These are phyloP conservation scores for Musa itinerans DNA, from an alignment of 176 grass and related monocot species.

Conservation along the genomic window DNA sequence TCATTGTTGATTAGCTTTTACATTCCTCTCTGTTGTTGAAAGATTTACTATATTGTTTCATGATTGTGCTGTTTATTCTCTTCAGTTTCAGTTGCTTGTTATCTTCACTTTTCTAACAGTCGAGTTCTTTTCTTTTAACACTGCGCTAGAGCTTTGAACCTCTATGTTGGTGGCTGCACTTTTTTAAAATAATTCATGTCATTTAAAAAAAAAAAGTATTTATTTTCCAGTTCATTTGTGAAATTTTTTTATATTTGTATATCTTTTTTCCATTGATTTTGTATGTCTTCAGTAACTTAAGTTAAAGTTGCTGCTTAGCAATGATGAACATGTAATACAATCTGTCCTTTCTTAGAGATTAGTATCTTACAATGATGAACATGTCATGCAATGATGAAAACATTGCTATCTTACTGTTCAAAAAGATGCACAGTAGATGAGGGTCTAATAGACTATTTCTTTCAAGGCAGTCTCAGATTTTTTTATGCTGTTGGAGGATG, in stretches of 20 bases:
- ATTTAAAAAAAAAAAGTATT: not conserved
- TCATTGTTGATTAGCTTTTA: slow-evolving; percentile 8
- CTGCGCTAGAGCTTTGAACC: not conserved
- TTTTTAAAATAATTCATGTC: not conserved
- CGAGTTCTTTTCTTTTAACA: not conserved
- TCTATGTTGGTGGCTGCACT: not conserved
- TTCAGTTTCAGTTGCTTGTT: not conserved
- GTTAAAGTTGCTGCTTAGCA: too few relatives aligned
- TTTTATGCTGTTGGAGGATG: too few relatives aligned
- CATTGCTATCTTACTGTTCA: not conserved
- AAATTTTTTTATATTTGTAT: too few relatives aligned
- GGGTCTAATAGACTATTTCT: not conserved
- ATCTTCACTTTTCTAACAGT: not conserved
- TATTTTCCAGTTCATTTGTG: too few relatives aligned
- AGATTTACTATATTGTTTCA: not conserved
- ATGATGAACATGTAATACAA: too few relatives aligned
- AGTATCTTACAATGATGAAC: not conserved
- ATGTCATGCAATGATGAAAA: not conserved
- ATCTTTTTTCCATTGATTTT: not conserved
- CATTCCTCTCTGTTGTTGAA: not conserved
- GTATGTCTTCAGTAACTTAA: not conserved
- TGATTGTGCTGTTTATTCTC: not conserved
- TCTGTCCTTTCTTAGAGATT: not conserved
- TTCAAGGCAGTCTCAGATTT: not conserved
- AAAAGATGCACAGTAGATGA: not conserved